A percentile compares a stretch with the other conserved stretches of the same genome.
Evolutionary conservation across 2,329 filamentous ascomycete genomes (phyloP).

Genomic region (Diaporthe eres): DNA sequence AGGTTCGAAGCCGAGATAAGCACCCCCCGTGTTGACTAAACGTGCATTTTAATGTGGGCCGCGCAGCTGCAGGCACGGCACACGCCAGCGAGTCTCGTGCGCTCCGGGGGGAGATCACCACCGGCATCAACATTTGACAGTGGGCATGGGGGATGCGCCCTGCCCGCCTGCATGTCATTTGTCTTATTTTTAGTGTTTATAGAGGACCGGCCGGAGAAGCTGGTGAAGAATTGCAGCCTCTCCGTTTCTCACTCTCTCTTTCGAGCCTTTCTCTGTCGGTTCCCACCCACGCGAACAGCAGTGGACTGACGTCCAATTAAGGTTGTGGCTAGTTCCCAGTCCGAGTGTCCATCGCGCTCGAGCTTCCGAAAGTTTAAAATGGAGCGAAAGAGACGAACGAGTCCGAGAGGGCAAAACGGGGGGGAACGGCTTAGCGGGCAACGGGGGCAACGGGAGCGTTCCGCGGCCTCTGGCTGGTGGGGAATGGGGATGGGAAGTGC

Average conservation of each 20-base stretch:
- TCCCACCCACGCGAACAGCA: background rate
- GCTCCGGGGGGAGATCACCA: conserved; percentile 20
- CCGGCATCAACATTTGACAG: conserved; percentile 31
- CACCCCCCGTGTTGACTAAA: conserved; percentile 25
- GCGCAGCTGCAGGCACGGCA: conserved; percentile 30
- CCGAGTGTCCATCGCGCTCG: conserved; percentile 35
- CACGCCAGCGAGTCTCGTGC: conserved; percentile 26
- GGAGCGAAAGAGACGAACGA: conserved; percentile 22
- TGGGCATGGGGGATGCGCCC: background rate
- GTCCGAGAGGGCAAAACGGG: background rate
- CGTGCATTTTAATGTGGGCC: conserved; percentile 21
- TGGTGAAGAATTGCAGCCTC: background rate
- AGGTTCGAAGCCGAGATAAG: conserved; percentile 27
- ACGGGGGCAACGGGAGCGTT: conserved; percentile 15
- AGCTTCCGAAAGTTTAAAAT: conserved; percentile 40
- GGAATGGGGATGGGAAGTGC: conserved; percentile 7
- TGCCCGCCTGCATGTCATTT: conserved; percentile 12
- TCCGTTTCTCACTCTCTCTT: background rate
- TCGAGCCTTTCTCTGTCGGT: background rate
- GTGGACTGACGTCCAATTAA: conserved; percentile 41
- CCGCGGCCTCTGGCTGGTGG: conserved; percentile 23
- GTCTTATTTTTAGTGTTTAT: background rate
- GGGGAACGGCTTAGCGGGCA: conserved; percentile 10
- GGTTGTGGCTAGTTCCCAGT: conserved; percentile 39
- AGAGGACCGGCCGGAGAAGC: background rate